A percentile compares a stretch with the other conserved stretches of the same genome.
phyloP scores from a whole-genome alignment of 139 green algal species.

The Yamagishiella unicocca region DNA sequence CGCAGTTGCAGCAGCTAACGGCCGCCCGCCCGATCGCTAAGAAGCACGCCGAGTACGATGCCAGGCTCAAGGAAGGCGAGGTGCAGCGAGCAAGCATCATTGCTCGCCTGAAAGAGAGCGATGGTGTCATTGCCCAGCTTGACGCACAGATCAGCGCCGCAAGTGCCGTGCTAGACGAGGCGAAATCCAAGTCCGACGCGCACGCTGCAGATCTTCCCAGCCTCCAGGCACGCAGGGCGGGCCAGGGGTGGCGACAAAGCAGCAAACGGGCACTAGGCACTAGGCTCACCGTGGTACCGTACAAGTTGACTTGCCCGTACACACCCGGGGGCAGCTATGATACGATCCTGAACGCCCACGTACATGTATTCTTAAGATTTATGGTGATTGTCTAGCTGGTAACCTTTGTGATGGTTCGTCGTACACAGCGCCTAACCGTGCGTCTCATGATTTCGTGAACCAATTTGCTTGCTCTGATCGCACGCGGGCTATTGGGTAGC shows the following conservation, averaged over 20 bases:
- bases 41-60: constrained; percentile 45
- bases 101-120: constrained; percentile 53
- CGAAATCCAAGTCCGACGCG: constrained; percentile 49
- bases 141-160: constrained; percentile 20
- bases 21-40: constrained; percentile 40
- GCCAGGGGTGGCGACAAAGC: no score
- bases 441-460: no score
- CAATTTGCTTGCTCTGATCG: no score
- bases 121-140: constrained; percentile 54
- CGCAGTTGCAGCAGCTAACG: constrained; percentile 50
- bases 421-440: no score
- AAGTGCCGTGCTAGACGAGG: constrained; percentile 41
- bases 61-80: constrained; percentile 49
- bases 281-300: no score
- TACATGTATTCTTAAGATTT: no score
- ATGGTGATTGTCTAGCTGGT: no score
- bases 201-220: constrained; percentile 44
- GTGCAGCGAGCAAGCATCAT: constrained; percentile 18
- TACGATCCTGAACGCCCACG: no score
- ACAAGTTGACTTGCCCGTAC: background rate
- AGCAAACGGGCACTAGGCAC: no score
- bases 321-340: no score
- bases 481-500: no score
- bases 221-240: constrained; percentile 15
- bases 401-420: no score